Evolutionary conservation across 768 basidiomycete species (phyloP).

Genomic region (Crepidotus variabilis): DNA sequence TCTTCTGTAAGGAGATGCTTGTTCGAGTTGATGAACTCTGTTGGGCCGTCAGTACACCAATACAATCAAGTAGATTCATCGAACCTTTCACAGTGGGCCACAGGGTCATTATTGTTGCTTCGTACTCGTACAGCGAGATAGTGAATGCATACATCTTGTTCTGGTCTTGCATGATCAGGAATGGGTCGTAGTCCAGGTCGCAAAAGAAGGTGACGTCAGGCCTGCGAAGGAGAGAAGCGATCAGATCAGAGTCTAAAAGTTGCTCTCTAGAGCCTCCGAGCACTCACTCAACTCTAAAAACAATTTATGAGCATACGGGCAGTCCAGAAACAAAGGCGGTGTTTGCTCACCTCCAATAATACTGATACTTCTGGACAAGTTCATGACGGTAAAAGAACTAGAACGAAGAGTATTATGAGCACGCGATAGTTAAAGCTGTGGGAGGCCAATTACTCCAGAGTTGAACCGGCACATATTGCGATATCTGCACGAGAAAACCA

Average conservation of each 20-base stretch:
- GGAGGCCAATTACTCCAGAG: slow-evolving; percentile 66
- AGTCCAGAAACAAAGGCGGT: background rate
- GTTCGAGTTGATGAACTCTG: slow-evolving; percentile 71
- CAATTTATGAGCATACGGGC: slow-evolving; percentile 1
- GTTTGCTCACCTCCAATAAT: slow-evolving; percentile 68
- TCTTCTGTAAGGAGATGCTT: slow-evolving; percentile 57
- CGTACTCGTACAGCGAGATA: slow-evolving; percentile 78
- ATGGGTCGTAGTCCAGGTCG: slow-evolving; percentile 84
- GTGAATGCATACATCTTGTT: slow-evolving; percentile 91
- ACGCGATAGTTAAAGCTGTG: background rate
- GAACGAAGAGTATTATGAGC: background rate
- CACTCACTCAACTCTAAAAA: slow-evolving; percentile 42
- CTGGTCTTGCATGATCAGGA: slow-evolving; percentile 81
- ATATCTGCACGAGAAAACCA: slow-evolving; percentile 39
- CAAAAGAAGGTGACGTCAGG: slow-evolving; percentile 89
- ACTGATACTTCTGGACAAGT: slow-evolving; percentile 73
- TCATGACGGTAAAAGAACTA: slow-evolving; percentile 89
- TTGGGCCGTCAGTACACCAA: slow-evolving; percentile 2
- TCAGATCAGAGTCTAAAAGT: background rate
- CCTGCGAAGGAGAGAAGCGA: slow-evolving; percentile 29
- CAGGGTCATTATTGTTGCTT: slow-evolving; percentile 80
- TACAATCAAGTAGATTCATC: slow-evolving; percentile 14
- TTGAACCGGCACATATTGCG: slow-evolving; percentile 98
- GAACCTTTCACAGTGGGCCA: slow-evolving; percentile 76
- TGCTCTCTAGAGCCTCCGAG: background rate